Percentiles rank a stretch among this genome's conserved stretches.
Evolutionary conservation across 2,329 filamentous ascomycete genomes (phyloP).

Genomic region (Colletotrichum coccodes): DNA sequence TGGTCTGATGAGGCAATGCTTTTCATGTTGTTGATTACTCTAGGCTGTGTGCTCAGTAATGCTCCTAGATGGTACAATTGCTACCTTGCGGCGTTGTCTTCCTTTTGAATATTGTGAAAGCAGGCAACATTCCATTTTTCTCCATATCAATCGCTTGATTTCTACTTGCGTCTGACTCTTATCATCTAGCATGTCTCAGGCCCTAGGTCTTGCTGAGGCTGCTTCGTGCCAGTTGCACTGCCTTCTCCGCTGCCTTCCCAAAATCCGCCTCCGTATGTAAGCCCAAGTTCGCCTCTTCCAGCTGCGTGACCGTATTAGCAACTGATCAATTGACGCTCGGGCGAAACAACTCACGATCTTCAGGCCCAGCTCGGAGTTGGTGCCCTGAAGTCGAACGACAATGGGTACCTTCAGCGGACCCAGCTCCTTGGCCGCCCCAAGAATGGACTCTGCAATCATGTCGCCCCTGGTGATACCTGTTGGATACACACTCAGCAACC

Average conservation of each 20-base stretch:
- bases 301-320: slow-evolving; percentile 35
- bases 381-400: slow-evolving; percentile 58
- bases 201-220: not conserved
- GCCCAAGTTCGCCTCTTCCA: slow-evolving; percentile 46
- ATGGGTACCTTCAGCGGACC: slow-evolving; percentile 52
- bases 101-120: no score
- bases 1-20: no score
- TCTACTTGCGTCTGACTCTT: no score
- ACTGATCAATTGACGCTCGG: not conserved
- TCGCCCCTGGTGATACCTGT: slow-evolving; percentile 59
- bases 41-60: no score
- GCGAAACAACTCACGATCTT: slow-evolving; percentile 46
- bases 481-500: slow-evolving; percentile 32
- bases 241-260: slow-evolving; percentile 45
- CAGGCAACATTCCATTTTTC: no score
- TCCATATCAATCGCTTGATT: no score
- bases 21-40: no score
- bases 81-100: no score
- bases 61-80: no score
- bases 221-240: slow-evolving; percentile 43
- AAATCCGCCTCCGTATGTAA: slow-evolving; percentile 52
- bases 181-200: no score
- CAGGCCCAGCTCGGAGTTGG: slow-evolving; percentile 53
- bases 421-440: slow-evolving; percentile 50
- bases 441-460: slow-evolving; percentile 62